These are phyloP conservation scores for Lanmaoa pseudosensibilis DNA, from an alignment of 768 basidiomycete species.

Conservation along the genomic window DNA sequence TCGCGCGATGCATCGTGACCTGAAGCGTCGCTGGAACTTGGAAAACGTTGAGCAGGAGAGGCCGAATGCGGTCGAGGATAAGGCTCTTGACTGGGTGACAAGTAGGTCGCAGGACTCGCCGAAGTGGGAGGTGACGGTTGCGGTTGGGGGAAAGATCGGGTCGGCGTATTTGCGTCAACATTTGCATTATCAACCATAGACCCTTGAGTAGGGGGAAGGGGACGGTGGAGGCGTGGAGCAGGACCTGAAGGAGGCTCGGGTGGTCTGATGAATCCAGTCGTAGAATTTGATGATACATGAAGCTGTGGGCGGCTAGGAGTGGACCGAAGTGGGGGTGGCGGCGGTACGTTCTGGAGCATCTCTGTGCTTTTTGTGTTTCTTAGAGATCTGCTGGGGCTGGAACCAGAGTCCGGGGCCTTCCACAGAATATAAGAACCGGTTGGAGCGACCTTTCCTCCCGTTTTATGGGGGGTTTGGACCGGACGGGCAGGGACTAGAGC, in stretches of 20 bases:
- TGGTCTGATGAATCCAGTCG: constrained; percentile 13
- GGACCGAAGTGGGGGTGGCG: constrained; percentile 24
- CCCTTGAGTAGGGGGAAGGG: constrained; percentile 33
- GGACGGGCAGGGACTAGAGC: constrained; percentile 23
- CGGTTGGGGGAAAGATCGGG: constrained; percentile 24
- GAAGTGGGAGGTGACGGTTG: constrained; percentile 25
- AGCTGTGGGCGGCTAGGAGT: constrained; percentile 34
- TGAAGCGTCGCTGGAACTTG: constrained; percentile 16
- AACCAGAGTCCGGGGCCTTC: constrained; percentile 35
- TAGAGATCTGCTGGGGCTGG: constrained; percentile 34
- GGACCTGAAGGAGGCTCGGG: constrained; percentile 19
- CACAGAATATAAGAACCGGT: constrained; percentile 19
- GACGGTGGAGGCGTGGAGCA: constrained; percentile 26
- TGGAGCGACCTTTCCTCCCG: constrained; percentile 30
- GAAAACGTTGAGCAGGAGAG: constrained; percentile 35
- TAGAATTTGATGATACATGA: constrained; percentile 20
- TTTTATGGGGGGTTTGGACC: constrained; percentile 6
- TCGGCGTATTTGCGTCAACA: constrained; percentile 17
- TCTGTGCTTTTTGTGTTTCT: constrained; percentile 34
- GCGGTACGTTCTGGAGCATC: constrained; percentile 23
- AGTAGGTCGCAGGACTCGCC: constrained; percentile 25
- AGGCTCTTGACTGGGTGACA: constrained; percentile 55
- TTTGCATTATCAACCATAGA: constrained; percentile 18
- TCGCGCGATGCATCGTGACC: constrained; percentile 28
- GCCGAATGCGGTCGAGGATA: constrained; percentile 66